Base-by-base conservation (phyloP, 805 yeast genomes). In the Kodamaea kakaduensis region DNA sequence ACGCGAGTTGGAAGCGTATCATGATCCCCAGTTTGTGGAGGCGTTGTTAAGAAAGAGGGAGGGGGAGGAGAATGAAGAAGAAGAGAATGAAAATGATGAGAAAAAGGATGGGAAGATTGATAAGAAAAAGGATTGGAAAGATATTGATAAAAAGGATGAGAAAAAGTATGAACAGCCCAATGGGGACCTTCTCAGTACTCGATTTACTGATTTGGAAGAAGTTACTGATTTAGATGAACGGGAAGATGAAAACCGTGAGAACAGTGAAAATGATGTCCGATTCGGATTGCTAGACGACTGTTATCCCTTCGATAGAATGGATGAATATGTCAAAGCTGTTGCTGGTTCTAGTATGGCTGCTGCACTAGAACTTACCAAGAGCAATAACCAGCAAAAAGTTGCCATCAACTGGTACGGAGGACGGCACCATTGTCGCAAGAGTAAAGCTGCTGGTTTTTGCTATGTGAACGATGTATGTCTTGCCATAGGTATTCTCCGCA, bases 341-440 rank as follows among this genome's bases (percentile, higher is more conserved):
- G 77, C 82, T 0, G 84, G 85, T 0, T 73, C 86, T 0, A 75
- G 84, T 2, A 42, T 82, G 8, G 50, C 69, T 8, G 63, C 79
- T 7, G 76, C 75, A 0, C 53, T 57, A 5, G 35, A 34, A 10
- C 31, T 62, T 59, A 1, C 32, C 30, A 34, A 24, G 32, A 24
- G 33, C 19, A 16, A 24, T n/a, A n/a, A 12, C 1, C 5, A 45
- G 17, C 63, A 60, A 25, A 40, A 52, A 7, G 56, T 75, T 1
- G 78, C 73, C 2, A 64, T 84, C 29, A 81, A 81, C 49, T 84
- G 88, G 88, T 74, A 76, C 47, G 94, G 94, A 5, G 94, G 93
- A 1, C 56, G 89, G 31, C 93, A 83, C 50, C 93, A 83, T 54
- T 78, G 79, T 4, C 62, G 58, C 29, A 71, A 69, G 44, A 46